phyloP scores from a whole-genome alignment of 2,329 filamentous ascomycete species.

The Lasiodiplodia gonubiensis region DNA sequence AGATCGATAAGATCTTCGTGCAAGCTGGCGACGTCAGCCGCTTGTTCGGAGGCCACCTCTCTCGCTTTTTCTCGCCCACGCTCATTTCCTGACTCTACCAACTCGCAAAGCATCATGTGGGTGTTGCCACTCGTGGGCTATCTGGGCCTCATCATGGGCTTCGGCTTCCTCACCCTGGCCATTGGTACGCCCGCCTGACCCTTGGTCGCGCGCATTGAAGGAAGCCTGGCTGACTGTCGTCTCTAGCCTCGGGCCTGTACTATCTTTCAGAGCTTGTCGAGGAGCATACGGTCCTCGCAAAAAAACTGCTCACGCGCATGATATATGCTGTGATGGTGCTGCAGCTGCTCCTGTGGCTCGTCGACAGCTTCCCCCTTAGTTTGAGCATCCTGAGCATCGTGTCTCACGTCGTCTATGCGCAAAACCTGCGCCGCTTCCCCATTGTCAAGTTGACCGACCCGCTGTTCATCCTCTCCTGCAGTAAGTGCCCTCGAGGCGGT shows the following conservation, averaged over 20 bases:
- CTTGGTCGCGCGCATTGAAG: neutral
- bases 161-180: constrained; percentile 90
- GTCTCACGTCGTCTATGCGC: constrained; percentile 84
- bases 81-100: constrained; percentile 1
- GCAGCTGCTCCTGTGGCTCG: constrained; percentile 74
- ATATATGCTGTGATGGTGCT: constrained; percentile 82
- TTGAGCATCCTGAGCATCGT: constrained; percentile 76
- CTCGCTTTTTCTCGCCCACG: neutral
- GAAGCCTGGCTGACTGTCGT: constrained; percentile 26
- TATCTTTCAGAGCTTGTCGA: constrained; percentile 98
- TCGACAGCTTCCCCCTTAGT: constrained; percentile 84
- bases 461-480: constrained; percentile 81
- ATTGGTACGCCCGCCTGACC: constrained; percentile 67
- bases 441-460: constrained; percentile 87
- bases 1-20: constrained; percentile 11
- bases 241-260: constrained; percentile 88
- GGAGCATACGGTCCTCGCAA: constrained; percentile 92
- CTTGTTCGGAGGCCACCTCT: constrained; percentile 24
- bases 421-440: constrained; percentile 78
- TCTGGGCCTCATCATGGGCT: constrained; percentile 83
- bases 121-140: constrained; percentile 93
- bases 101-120: constrained; percentile 71
- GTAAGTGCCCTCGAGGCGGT: constrained; percentile 55
- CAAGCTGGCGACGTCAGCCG: constrained; percentile 27
- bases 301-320: constrained; percentile 80